Evolutionary conservation across 768 basidiomycete genomes (phyloP), one percentile per base, ranked within the genome.

Genomic region (Macrolepiota fuliginosa): DNA sequence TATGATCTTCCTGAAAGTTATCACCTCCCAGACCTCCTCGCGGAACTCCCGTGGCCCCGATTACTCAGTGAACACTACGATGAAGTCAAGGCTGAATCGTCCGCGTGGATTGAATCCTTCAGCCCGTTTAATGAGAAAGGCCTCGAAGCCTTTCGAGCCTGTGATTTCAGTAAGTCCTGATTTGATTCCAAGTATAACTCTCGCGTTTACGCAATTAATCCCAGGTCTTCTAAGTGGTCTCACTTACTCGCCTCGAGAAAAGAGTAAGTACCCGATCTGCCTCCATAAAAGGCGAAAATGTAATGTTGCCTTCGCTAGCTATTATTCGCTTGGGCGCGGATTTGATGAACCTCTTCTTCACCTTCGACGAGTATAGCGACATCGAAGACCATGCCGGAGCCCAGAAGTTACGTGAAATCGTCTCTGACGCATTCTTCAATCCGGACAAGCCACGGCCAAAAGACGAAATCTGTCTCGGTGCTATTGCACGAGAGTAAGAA

Each of bases 311-410:
- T 54, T 22, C 19, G n/a, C 24, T n/a, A 63, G 62, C 35, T 17
- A 45, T 63, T 17, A 63, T 56, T 53, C 55, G 62, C 29, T 24
- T 63, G 19, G 62, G 62, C 9, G 55, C 54, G 13, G 62, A 63
- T 37, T 27, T 63, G 50, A 63, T 63, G 62, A 63, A 63, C 25
- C 56, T 63, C 35, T 63, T 63, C 40, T 63, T 57, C 51, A 55
- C 55, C 5, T 55, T 58, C 22, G 62, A 63, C 36, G 62, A 63
- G 40, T 56, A 63, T 19, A 63, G 46, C 39, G 62, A 63, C 37
- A 52, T 56, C 15, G 22, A 53, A 15, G 62, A 63, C 19, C 57
- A 35, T 37, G n/a, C 32, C 15, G 57, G 61, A 15, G 57, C 22
- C 35, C 46, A 50, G 19, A 37, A 49, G 19, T 17, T 58, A 27